Base-by-base conservation (phyloP, 805 yeast species). In the Yarrowia bubula region DNA sequence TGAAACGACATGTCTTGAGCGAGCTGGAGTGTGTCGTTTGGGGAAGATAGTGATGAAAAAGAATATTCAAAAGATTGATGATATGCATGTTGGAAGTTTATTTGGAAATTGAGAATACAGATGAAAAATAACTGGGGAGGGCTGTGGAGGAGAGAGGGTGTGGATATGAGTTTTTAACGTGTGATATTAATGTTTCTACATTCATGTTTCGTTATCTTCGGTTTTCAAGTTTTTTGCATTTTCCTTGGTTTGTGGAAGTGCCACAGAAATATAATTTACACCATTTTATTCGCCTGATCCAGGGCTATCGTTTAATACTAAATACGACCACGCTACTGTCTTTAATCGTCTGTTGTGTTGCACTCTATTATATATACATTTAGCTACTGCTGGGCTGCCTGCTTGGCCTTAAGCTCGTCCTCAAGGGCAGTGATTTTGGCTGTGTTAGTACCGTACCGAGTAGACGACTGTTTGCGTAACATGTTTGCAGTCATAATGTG, bases 381-480 rank as follows among this genome's bases (percentile, higher is more conserved):
- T n/a, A 18, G 18, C 8, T 33, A 39, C 47, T 39, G 47, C 38
- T 55, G 9, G 38, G 61, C 28, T 22, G 28, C 47, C 61, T 28
- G 61, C 31, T 55, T 55, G 28, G 61, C 31, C 15, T 28, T 31
- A 13, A 55, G 61, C 38, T 55, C 61, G 8, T 55, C 38, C 11
- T 55, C 61, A 11, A 55, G 38, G 14, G 46, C 31, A 22, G 41
- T 28, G 38, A 55, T 18, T 32, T 35, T 32, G 14, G 8, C 64
- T 42, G 61, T 15, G 61, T 55, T 55, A 55, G 61, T 31, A n/a
- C n/a, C n/a, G n/a, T n/a, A n/a, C n/a, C n/a, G n/a, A n/a, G n/a
- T n/a, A n/a, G n/a, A n/a, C n/a, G n/a, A n/a, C n/a, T n/a, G n/a
- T n/a, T n/a, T n/a, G n/a, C n/a, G n/a, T n/a, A n/a, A n/a, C n/a